Evolutionary conservation across 176 grass and related monocot genomes (phyloP), one percentile per base, ranked within the genome.

Genomic region (Musa schizocarpa): DNA sequence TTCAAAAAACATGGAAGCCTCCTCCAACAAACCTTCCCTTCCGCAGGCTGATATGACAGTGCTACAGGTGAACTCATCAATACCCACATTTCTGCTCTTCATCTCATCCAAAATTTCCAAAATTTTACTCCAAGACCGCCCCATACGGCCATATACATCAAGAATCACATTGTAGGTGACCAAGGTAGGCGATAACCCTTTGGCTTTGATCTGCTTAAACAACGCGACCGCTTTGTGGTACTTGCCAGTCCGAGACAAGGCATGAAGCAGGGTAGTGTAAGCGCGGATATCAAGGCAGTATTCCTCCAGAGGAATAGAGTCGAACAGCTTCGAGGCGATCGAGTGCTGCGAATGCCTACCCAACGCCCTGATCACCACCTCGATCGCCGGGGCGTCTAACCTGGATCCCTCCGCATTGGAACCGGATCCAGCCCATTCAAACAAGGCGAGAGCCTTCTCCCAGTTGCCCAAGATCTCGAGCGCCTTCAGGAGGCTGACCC

Each of bases 161-260:
- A 98, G 88, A 82, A 98, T 68, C 80, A 93, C 90, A 76, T 93
- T 98, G 80, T 98, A 98, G 64, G 90, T 98, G 69, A 98, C 94
- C 9, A 87, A 78, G 1, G 88, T 98, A 57, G 94, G 90, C 29
- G 68, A 65, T 2, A 93, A 78, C 0, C 88, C 90, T 50, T 83
- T 78, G 3, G 20, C 57, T 77, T 84, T 89, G 52, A 98, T 84
- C 51, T 86, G 74, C 20, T 77, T 71, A 69, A 93, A 93, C 48
- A 98, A 82, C 74, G 75, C 34, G 25, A 93, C 26, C 5, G 88
- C 94, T 63, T 82, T 83, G 13, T 82, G 82, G 34, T 91, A 98
- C 24, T 78, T 75, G 4, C 88, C 75, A 14, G 76, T 56, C 13
- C 88, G 88, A 63, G 88, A 90, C 17, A 83, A 89, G 74, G 72